Conservation (phyloP, 768 basidiomycete genomes). For the Omphalotus guepiniiformis region DNA sequence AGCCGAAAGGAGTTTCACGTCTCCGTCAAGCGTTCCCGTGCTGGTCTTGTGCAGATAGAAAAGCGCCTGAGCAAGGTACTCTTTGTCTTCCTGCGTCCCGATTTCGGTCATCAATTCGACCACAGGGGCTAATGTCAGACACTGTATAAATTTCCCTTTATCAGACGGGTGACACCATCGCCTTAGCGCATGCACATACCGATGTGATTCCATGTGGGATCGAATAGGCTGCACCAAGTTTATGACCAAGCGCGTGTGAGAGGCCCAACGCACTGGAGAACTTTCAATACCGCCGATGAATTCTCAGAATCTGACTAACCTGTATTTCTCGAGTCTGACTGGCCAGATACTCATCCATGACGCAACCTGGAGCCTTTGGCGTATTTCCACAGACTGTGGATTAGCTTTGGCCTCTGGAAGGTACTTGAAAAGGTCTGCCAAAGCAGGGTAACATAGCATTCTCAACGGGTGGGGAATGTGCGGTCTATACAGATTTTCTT, state of each 20-base stretch:
- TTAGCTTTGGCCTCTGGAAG: constrained; percentile 61
- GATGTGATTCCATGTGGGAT: constrained; percentile 85
- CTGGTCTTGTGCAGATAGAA: constrained; percentile 56
- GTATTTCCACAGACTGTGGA: constrained; percentile 48
- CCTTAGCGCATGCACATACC: constrained; percentile 40
- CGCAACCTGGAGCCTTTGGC: constrained; percentile 69
- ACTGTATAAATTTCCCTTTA: no score
- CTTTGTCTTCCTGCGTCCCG: constrained; percentile 59
- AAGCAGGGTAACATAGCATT: constrained; percentile 57
- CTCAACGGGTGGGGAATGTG: constrained; percentile 55
- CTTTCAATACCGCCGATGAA: not conserved
- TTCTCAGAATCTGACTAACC: constrained; percentile 27
- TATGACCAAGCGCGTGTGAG: constrained; percentile 73
- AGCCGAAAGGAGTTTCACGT: constrained; percentile 47
- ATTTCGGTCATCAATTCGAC: constrained; percentile 55
- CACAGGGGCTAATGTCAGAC: constrained; percentile 65
- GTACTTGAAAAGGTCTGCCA: constrained; percentile 71
- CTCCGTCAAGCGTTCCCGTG: constrained; percentile 64
- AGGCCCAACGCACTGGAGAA: constrained; percentile 56
- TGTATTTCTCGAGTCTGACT: constrained; percentile 48
- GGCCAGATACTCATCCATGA: constrained; percentile 84
- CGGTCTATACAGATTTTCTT: constrained; percentile 64
- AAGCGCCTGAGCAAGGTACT: constrained; percentile 49
- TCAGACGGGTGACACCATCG: constrained; percentile 3
- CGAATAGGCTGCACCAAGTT: constrained; percentile 64